Evolutionary conservation across 345 rosid genomes (phyloP), one percentile per base, ranked within the genome.

Genomic region (Hevea brasiliensis): DNA sequence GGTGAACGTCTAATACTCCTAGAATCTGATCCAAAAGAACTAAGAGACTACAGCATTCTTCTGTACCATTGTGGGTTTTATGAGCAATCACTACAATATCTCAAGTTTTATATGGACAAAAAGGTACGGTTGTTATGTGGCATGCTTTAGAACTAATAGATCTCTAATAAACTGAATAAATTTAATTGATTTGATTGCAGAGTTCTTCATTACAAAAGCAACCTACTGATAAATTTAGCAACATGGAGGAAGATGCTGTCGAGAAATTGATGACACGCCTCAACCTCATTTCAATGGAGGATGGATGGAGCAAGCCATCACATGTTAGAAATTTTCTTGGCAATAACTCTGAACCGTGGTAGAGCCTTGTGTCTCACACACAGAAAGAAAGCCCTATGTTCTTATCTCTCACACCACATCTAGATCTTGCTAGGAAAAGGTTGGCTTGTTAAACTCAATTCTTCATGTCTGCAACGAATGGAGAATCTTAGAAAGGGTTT

Each of bases 1-100:
- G 87, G 91, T 62, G 94, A 89, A 79, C 90, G 87, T 12, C 84
- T 86, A n/a, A 84, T 89, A 69, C 84, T 86, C 74, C 67, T 89
- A 23, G 73, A 77, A 62, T 67, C 79, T 44, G 86, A 89, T 73
- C 82, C 87, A 1, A 80, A 72, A 57, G 94, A 89, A 73, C 68
- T 84, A 73, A 83, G 94, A 71, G 94, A 89, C 79, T 87, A 87
- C 78, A 81, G 90, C 79, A 73, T 84, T 72, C 90, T 89, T 76
- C 87, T 89, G 14, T 87, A 89, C 72, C 94, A 89, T 54, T 87
- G 91, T 24, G 90, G 90, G 59, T 79, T 86, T 13, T 87, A 83
- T 41, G 85, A 83, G 67, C 87, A 76, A 64, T 80, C 94, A 7
- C 79, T 84, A 66, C 76, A 79, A 42, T 84, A 79, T 80, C 81